A percentile compares a stretch with the other conserved stretches of the same genome.
phyloP scores from a whole-genome alignment of 1,284 basidiomycete species.

The Rhodotorula sp. region DNA sequence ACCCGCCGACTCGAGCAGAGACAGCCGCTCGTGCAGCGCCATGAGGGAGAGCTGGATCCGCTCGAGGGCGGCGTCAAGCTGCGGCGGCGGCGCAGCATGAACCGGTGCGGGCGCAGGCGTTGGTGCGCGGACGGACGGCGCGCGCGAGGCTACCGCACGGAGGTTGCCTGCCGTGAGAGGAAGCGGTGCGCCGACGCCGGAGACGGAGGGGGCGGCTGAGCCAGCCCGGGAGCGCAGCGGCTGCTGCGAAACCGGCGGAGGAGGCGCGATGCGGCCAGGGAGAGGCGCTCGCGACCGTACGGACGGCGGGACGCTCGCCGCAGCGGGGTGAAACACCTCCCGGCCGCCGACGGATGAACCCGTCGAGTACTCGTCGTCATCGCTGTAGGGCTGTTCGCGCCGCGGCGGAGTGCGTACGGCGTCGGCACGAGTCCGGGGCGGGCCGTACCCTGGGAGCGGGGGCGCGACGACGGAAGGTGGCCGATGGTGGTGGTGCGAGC shows the following conservation, averaged over 20 bases:
- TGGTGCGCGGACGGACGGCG: neutral
- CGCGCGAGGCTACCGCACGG: neutral
- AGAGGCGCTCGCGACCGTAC: neutral
- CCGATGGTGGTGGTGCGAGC: neutral
- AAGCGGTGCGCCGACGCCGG: neutral
- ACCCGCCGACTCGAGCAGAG: constrained; percentile 62
- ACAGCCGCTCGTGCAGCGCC: constrained; percentile 83
- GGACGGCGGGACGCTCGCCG: neutral
- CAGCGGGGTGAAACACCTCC: constrained; percentile 8
- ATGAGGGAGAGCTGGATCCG: constrained; percentile 84
- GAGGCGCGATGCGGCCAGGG: neutral
- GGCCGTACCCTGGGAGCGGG: constrained; percentile 37
- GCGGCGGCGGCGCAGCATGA: constrained; percentile 20
- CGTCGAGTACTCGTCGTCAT: neutral
- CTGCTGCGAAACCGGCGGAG: no score
- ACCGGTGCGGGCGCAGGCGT: neutral
- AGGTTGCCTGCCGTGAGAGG: constrained; percentile 11
- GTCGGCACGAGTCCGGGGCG: constrained; percentile 30
- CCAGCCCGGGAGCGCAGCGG: no score
- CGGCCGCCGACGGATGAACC: neutral
- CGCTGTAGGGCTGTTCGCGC: neutral
- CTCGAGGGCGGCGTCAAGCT: constrained; percentile 72
- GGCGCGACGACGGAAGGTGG: constrained; percentile 23
- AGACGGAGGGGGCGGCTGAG: neutral
- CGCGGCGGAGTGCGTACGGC: neutral